Evolutionary conservation across 371 early-diverging fungal species (phyloP).

Genomic region (Parasitella parasitica): DNA sequence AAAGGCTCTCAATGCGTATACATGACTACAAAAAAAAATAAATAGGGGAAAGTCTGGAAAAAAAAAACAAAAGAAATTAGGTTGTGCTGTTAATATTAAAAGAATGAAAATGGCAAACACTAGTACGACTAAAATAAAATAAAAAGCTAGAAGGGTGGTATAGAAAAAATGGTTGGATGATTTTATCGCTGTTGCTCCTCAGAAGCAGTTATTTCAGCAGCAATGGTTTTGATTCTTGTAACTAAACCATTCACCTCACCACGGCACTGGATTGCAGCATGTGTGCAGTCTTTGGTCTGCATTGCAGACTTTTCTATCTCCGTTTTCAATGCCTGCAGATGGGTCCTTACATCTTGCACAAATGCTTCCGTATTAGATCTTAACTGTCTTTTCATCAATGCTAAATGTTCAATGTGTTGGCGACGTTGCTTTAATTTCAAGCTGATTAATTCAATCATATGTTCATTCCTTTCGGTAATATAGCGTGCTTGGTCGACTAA

Average conservation of each 20-base stretch:
- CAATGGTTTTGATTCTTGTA: constrained; percentile 36
- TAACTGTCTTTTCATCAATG: constrained; percentile 9
- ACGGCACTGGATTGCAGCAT: constrained; percentile 34
- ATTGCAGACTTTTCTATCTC: constrained; percentile 22
- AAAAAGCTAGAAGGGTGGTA: not conserved
- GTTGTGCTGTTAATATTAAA: not conserved
- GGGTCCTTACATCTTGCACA: constrained; percentile 18
- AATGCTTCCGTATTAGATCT: constrained; percentile 15
- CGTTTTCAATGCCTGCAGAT: constrained; percentile 26
- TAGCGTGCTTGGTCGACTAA: constrained; percentile 21
- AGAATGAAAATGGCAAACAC: not conserved
- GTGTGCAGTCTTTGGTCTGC: constrained; percentile 25
- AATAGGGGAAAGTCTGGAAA: not conserved
- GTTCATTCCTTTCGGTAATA: constrained; percentile 23
- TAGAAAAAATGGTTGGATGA: not conserved
- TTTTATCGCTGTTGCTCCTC: not conserved
- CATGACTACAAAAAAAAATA: not conserved
- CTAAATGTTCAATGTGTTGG: constrained; percentile 9
- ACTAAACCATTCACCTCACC: constrained; percentile 44
- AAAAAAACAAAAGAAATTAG: not conserved
- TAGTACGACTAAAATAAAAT: not conserved
- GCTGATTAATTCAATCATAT: constrained; percentile 9
- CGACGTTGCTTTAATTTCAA: constrained; percentile 16
- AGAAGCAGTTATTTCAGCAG: constrained; percentile 31
- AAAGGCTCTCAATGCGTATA: not conserved